Conservation (phyloP, 2,329 filamentous ascomycete species). For the Colletotrichum shisoi region DNA sequence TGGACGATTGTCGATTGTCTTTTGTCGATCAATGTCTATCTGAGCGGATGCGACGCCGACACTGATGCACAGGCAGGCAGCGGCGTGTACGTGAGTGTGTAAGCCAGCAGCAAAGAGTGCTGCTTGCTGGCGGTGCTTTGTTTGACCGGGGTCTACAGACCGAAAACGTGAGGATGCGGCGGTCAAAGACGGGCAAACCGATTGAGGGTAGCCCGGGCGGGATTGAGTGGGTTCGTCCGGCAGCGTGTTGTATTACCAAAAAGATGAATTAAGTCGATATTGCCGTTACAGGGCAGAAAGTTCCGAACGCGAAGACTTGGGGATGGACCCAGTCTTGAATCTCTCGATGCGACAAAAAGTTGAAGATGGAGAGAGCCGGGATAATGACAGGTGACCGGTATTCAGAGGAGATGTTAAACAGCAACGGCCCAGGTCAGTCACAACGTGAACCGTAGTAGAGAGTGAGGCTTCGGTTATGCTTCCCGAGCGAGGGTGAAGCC, state of each 20-base stretch:
- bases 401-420: conserved; percentile 10
- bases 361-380: background rate
- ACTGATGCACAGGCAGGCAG: background rate
- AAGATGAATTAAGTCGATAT: conserved; percentile 7
- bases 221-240: conserved; percentile 24
- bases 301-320: background rate
- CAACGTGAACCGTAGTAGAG: conserved; percentile 19
- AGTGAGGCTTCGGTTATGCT: conserved; percentile 28
- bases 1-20: conserved; percentile 32
- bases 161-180: conserved; percentile 31
- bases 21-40: conserved; percentile 31
- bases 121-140: conserved; percentile 23
- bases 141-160: conserved; percentile 30
- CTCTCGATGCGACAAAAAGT: conserved; percentile 28
- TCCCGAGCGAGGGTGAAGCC: conserved; percentile 23
- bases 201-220: conserved; percentile 16
- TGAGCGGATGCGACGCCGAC: conserved; percentile 12
- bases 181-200: conserved; percentile 27
- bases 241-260: conserved; percentile 26
- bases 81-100: background rate
- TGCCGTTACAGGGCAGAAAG: conserved; percentile 6
- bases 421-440: conserved; percentile 9
- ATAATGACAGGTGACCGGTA: conserved; percentile 13
- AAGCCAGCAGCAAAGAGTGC: conserved; percentile 19
- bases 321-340: conserved; percentile 15